Conservation (phyloP, 805 yeast genomes). For the Candida stauntonica region DNA sequence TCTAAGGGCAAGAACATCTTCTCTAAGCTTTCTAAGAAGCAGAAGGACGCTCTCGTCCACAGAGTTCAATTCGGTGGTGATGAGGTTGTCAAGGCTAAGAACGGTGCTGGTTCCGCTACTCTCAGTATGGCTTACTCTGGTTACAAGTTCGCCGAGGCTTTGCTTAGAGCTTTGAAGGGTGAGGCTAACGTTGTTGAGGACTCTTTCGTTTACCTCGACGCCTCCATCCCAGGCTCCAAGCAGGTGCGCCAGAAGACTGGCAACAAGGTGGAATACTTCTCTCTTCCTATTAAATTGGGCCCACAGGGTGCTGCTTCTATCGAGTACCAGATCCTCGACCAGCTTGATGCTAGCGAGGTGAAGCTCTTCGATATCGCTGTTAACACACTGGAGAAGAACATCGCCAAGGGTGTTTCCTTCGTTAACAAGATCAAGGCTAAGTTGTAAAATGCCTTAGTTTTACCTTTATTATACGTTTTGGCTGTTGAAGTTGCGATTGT, state of each 20-base stretch:
- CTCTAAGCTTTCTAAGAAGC: constrained; percentile 16
- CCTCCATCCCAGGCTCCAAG: constrained; percentile 21
- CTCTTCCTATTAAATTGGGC: constrained; percentile 58
- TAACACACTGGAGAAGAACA: constrained; percentile 50
- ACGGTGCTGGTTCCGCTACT: constrained; percentile 94
- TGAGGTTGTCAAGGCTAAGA: constrained; percentile 92
- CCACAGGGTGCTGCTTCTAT: constrained; percentile 52
- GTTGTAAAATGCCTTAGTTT: constrained; percentile 10
- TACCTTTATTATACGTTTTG: background rate
- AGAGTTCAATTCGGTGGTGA: constrained; percentile 97
- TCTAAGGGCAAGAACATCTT: constrained; percentile 17
- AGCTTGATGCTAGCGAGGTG: constrained; percentile 48
- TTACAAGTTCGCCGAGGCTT: constrained; percentile 62
- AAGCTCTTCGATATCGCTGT: constrained; percentile 52
- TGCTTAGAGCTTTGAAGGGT: constrained; percentile 32
- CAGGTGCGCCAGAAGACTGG: constrained; percentile 22
- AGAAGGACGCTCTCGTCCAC: constrained; percentile 51
- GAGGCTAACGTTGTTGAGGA: constrained; percentile 38
- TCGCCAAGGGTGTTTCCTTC: constrained; percentile 54
- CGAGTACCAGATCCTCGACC: constrained; percentile 47
- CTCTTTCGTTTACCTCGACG: constrained; percentile 48
- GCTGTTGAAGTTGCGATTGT: background rate
- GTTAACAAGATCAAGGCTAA: constrained; percentile 27
- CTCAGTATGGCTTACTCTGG: constrained; percentile 96
- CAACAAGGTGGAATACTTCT: constrained; percentile 41